Conservation (phyloP, 2,329 filamentous ascomycete genomes). For the Ascochyta koolunga region DNA sequence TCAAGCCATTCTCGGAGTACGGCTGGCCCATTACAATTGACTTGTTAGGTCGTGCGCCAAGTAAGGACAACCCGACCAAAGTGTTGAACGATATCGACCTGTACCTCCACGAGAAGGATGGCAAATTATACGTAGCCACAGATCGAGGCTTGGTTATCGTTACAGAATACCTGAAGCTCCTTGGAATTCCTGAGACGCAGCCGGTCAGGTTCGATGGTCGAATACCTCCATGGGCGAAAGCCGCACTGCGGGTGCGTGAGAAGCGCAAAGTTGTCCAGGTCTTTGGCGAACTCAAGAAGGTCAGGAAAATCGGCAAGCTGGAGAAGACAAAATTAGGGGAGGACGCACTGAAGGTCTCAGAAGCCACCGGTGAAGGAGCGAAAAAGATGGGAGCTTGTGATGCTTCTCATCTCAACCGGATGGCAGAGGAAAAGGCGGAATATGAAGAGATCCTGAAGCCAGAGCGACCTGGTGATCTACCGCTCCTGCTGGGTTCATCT, state of each 20-base stretch:
- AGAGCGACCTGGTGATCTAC: background rate
- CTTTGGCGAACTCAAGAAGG: background rate
- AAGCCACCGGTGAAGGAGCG: background rate
- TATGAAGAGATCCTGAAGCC: background rate
- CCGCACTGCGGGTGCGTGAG: background rate
- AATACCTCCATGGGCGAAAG: constrained; percentile 24
- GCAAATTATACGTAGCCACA: constrained; percentile 23
- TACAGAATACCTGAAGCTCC: constrained; percentile 22
- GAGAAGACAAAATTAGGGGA: background rate
- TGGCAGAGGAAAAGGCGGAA: background rate
- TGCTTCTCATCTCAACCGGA: too few species aligned
- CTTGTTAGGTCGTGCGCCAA: constrained; percentile 14
- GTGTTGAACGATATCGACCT: constrained; percentile 25
- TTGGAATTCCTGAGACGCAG: constrained; percentile 21
- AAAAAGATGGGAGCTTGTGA: too few species aligned
- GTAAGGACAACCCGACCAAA: constrained; percentile 1
- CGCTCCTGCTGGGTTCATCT: constrained; percentile 1
- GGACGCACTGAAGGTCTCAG: background rate
- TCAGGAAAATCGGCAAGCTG: background rate
- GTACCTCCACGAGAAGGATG: constrained; percentile 15
- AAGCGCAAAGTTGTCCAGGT: background rate
- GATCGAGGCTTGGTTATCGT: constrained; percentile 23
- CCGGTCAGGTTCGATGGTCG: constrained; percentile 25
- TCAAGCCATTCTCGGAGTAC: background rate
- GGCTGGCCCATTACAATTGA: constrained; percentile 2